Conservation (phyloP, 352 stramenopile genomes). For the Lagenidium giganteum region DNA sequence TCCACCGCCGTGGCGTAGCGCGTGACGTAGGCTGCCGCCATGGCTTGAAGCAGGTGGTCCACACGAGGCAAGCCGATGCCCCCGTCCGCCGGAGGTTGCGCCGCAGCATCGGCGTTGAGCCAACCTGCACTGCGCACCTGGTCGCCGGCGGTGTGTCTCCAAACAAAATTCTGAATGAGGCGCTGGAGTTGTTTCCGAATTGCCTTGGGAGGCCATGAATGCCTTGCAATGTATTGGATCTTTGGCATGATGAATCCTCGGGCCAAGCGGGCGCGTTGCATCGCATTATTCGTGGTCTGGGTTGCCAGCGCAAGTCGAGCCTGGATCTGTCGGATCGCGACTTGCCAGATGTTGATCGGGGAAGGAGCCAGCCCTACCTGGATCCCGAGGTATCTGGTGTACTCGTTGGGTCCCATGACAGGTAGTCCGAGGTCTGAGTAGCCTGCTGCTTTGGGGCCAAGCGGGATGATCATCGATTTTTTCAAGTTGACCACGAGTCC, state of each 20-base stretch:
- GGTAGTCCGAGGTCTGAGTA: not conserved
- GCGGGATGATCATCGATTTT: constrained; percentile 3
- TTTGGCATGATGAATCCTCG: constrained; percentile 8
- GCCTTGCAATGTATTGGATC: constrained; percentile 4
- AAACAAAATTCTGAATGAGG: too few species aligned
- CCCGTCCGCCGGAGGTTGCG: too few species aligned
- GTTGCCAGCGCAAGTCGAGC: not conserved
- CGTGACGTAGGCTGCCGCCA: too few species aligned
- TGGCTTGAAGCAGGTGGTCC: too few species aligned
- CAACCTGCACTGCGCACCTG: too few species aligned
- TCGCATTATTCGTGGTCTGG: constrained; percentile 1
- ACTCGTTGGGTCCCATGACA: not conserved
- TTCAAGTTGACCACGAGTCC: not conserved
- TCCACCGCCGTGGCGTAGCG: too few species aligned
- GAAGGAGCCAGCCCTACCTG: constrained; percentile 2
- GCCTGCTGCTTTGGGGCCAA: not conserved
- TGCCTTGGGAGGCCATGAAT: constrained; percentile 3
- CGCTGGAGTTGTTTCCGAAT: too few species aligned
- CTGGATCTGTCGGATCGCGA: not conserved
- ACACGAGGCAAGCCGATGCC: too few species aligned
- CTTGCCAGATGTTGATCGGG: not conserved
- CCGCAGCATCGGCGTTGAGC: too few species aligned
- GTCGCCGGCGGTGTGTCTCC: too few species aligned
- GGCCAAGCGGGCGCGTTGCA: not conserved
- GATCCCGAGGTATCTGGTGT: constrained; percentile 5